Conservation (phyloP, 805 yeast genomes). For the Kodamaea kaohsiungensis region DNA sequence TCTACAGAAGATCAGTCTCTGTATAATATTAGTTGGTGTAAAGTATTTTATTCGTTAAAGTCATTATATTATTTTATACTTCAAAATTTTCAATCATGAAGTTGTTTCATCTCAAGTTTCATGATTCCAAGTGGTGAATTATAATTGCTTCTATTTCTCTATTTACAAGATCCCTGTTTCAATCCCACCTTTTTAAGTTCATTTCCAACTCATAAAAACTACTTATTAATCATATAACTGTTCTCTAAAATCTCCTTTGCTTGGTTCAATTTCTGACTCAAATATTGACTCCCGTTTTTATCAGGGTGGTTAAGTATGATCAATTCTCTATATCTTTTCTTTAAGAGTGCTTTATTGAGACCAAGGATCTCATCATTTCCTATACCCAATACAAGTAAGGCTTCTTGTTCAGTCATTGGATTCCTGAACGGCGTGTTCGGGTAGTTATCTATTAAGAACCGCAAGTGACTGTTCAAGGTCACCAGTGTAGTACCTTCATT, state of each 20-base stretch:
- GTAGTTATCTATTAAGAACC: conserved; percentile 19
- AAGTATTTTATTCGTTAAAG: too few relatives aligned
- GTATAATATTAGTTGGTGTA: too few relatives aligned
- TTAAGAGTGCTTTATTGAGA: conserved; percentile 26
- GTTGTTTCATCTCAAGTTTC: too few relatives aligned
- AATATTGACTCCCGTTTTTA: conserved; percentile 39
- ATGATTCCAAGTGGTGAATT: too few relatives aligned
- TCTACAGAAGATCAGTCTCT: too few relatives aligned
- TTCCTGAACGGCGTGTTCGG: conserved; percentile 30
- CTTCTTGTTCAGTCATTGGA: conserved; percentile 47
- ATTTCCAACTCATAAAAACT: neutral
- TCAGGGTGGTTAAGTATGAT: conserved; percentile 47
- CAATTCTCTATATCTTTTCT: conserved; percentile 37
- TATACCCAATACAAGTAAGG: conserved; percentile 41
- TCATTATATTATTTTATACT: too few relatives aligned
- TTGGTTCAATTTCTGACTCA: conserved; percentile 44
- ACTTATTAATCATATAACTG: conserved; percentile 34
- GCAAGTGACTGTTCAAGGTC: conserved; percentile 12
- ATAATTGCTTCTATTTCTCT: neutral
- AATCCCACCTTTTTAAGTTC: neutral
- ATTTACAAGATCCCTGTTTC: neutral
- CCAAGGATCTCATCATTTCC: conserved; percentile 38
- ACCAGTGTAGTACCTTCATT: neutral
- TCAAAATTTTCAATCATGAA: too few relatives aligned
- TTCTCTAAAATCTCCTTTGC: conserved; percentile 43